These are phyloP conservation scores for Pseudocercospora fuligena DNA, from an alignment of 2,329 filamentous ascomycete genomes.

Conservation along the genomic window DNA sequence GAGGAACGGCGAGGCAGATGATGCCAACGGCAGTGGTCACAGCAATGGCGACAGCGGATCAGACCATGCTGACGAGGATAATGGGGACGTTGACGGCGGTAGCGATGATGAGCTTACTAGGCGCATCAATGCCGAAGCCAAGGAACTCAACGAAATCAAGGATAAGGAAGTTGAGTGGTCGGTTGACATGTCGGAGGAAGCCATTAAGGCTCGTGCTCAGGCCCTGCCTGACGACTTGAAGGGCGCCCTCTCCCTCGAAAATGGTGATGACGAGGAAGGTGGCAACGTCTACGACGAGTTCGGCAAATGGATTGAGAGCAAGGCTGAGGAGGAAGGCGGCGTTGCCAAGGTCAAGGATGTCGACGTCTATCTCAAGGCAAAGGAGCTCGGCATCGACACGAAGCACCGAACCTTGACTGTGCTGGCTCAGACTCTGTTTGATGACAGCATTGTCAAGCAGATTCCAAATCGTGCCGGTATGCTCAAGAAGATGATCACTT, in stretches of 20 bases:
- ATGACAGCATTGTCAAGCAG: conserved; percentile 86
- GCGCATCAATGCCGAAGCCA: conserved; percentile 69
- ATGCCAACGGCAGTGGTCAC: conserved; percentile 62
- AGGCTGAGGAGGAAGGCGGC: conserved; percentile 69
- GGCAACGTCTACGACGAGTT: conserved; percentile 88
- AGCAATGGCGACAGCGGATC: conserved; percentile 71
- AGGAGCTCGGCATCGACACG: conserved; percentile 89
- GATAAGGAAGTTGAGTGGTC: conserved; percentile 91
- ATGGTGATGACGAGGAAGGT: conserved; percentile 79
- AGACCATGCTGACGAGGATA: conserved; percentile 66
- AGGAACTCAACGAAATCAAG: conserved; percentile 72
- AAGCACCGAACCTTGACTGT: conserved; percentile 95
- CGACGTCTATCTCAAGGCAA: conserved; percentile 93
- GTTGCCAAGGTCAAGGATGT: conserved; percentile 83
- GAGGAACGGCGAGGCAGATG: conserved; percentile 55
- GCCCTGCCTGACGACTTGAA: conserved; percentile 94
- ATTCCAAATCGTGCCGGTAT: conserved; percentile 81
- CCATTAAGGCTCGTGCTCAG: conserved; percentile 91
- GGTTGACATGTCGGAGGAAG: conserved; percentile 93
- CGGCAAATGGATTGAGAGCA: conserved; percentile 88
- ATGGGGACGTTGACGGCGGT: conserved; percentile 71
- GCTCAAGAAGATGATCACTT: conserved; percentile 85
- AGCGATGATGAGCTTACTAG: conserved; percentile 93
- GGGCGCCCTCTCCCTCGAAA: conserved; percentile 68
- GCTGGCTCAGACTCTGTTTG: conserved; percentile 90